phyloP scores from a whole-genome alignment of 192 early-diverging fungal species.

The Chytriomyces sp. region DNA sequence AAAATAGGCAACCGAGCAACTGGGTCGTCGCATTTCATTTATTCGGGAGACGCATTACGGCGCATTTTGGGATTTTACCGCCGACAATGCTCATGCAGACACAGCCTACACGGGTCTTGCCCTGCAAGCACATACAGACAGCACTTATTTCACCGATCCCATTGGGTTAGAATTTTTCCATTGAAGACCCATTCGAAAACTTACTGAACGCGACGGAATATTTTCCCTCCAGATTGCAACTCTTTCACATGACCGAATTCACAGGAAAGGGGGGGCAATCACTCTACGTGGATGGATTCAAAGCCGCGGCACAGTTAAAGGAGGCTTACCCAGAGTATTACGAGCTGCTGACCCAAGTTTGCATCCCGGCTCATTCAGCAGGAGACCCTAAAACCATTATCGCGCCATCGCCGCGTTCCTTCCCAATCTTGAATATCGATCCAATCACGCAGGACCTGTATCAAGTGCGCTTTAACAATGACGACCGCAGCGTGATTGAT shows the following conservation, averaged over 20 bases:
- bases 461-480: conserved; percentile 83
- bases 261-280: conserved; percentile 74
- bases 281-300: conserved; percentile 81
- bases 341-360: conserved; percentile 61
- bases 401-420: conserved; percentile 60
- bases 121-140: conserved; percentile 82
- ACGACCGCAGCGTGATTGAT: conserved; percentile 74
- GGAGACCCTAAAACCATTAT: conserved; percentile 73
- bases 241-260: conserved; percentile 79
- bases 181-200: neutral
- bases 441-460: conserved; percentile 56
- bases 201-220: neutral
- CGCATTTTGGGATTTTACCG: conserved; percentile 76
- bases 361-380: conserved; percentile 72
- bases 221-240: conserved; percentile 62
- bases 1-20: conserved; percentile 66
- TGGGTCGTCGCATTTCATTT: conserved; percentile 70
- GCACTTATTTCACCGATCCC: conserved; percentile 87
- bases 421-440: conserved; percentile 72
- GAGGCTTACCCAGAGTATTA: conserved; percentile 62
- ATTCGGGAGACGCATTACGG: conserved; percentile 83
- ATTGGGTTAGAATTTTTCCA: conserved; percentile 56
- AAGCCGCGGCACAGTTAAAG: conserved; percentile 68
- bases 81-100: conserved; percentile 79
- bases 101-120: conserved; percentile 79